Percentiles rank a stretch among this genome's conserved stretches.
Evolutionary conservation across 2,329 filamentous ascomycete species (phyloP).

Genomic region (Drechslera avenae): DNA sequence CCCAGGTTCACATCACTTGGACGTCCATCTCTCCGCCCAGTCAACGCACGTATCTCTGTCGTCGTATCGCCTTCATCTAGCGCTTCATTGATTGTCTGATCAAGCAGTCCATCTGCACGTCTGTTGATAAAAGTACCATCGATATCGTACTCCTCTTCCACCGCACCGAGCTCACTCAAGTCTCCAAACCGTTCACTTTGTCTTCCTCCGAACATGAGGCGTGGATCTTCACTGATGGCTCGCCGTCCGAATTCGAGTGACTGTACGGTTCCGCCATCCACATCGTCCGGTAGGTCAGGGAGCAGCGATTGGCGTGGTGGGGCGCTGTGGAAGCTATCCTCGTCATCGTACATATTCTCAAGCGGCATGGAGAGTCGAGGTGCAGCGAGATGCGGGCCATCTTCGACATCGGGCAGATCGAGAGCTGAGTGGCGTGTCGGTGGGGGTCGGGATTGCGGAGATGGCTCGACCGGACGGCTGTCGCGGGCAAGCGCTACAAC

Average conservation of each 20-base stretch:
- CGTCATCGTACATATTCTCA: slow-evolving; percentile 51
- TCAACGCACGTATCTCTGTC: slow-evolving; percentile 29
- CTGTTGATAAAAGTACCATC: slow-evolving; percentile 51
- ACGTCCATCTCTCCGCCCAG: slow-evolving; percentile 37
- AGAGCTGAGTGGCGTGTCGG: slow-evolving; percentile 40
- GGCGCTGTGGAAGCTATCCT: slow-evolving; percentile 49
- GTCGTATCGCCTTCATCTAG: slow-evolving; percentile 40
- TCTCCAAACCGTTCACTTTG: slow-evolving; percentile 60
- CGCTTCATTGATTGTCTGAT: slow-evolving; percentile 43
- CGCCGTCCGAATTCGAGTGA: slow-evolving; percentile 55
- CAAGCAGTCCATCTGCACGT: slow-evolving; percentile 46
- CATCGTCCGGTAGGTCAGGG: slow-evolving; percentile 43
- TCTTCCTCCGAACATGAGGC: slow-evolving; percentile 52
- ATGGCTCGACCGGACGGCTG: slow-evolving; percentile 54
- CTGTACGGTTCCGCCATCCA: slow-evolving; percentile 53
- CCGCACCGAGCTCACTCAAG: slow-evolving; percentile 46
- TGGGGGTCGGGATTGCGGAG: slow-evolving; percentile 48
- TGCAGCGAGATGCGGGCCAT: slow-evolving; percentile 51
- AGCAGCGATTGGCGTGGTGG: slow-evolving; percentile 47
- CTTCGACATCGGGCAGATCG: slow-evolving; percentile 54
- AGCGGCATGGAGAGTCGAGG: slow-evolving; percentile 52
- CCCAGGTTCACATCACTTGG: slow-evolving; percentile 40
- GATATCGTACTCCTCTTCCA: slow-evolving; percentile 46
- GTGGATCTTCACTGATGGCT: slow-evolving; percentile 46
- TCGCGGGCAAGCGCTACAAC: slow-evolving; percentile 55